phyloP scores from a whole-genome alignment of 202 grass and related monocot species.

The Schoenoplectus tabernaemontani region DNA sequence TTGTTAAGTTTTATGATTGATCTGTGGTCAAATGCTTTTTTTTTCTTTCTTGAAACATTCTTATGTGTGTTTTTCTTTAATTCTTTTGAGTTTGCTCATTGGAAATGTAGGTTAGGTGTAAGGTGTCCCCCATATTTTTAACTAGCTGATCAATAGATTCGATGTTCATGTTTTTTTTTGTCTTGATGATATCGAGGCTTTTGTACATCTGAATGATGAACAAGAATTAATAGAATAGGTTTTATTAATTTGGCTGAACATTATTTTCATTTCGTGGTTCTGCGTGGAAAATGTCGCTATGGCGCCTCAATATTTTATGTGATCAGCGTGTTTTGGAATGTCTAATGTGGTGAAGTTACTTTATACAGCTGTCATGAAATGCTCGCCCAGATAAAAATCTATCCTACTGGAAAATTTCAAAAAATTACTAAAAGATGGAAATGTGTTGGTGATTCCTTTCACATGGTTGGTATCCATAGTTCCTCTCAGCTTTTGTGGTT shows the following conservation, averaged over 20 bases:
- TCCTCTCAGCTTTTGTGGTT: no score
- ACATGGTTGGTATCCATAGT: no score
- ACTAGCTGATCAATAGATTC: not conserved
- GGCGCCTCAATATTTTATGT: not conserved
- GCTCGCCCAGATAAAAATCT: no score
- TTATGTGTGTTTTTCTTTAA: no score
- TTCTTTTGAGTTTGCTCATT: not conserved
- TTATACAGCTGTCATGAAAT: no score
- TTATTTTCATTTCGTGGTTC: not conserved
- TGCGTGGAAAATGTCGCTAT: not conserved
- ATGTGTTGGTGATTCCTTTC: no score
- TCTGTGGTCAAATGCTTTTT: not conserved
- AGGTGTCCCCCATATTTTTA: not conserved
- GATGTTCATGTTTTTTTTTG: not conserved
- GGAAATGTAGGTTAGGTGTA: not conserved
- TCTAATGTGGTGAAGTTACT: no score
- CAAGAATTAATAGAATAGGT: not conserved
- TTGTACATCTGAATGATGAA: not conserved
- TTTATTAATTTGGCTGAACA: not conserved
- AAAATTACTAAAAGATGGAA: no score
- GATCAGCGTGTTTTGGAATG: not conserved
- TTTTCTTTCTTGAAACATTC: not conserved
- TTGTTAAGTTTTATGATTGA: not conserved
- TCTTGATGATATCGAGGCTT: not conserved
- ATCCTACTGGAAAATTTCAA: no score